A percentile compares a stretch with the other conserved stretches of the same genome.
Conservation (phyloP, 139 green algal genomes). For the Chlamydomonas schloesseri region DNA sequence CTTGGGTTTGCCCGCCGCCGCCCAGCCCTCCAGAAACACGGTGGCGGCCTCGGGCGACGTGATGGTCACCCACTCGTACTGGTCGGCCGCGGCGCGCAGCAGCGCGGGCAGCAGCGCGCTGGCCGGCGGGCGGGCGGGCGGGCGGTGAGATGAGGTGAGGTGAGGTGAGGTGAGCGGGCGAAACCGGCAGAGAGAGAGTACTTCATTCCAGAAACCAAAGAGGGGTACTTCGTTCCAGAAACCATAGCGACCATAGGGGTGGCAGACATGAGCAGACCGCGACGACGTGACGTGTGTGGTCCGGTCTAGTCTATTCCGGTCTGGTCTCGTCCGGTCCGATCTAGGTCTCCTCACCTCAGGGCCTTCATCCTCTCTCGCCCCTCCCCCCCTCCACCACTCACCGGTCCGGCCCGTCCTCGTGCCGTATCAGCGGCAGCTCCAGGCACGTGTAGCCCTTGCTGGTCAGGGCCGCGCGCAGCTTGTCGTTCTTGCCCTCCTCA, state of each 20-base stretch:
- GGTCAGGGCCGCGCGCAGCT: slow-evolving; percentile 68
- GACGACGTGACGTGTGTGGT: too few relatives aligned
- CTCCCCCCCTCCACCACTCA: background rate
- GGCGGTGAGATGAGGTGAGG: background rate
- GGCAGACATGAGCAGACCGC: too few relatives aligned
- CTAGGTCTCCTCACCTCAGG: too few relatives aligned
- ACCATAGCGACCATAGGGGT: too few relatives aligned
- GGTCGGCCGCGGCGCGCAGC: slow-evolving; percentile 7
- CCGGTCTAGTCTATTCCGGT: too few relatives aligned
- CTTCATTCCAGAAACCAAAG: too few relatives aligned
- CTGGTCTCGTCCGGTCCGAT: too few relatives aligned
- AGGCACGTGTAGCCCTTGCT: slow-evolving; percentile 64
- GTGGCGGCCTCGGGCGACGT: slow-evolving; percentile 89
- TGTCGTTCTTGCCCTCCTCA: slow-evolving; percentile 90
- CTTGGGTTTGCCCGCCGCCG: slow-evolving; percentile 58
- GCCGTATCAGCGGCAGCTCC: slow-evolving; percentile 89
- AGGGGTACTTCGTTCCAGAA: too few relatives aligned
- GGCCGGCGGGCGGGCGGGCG: background rate
- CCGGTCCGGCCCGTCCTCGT: slow-evolving; percentile 78
- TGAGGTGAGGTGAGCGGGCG: background rate
- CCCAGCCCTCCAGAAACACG: slow-evolving; percentile 90
- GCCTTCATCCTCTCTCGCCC: too few relatives aligned
- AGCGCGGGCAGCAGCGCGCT: slow-evolving; percentile 59
- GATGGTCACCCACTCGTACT: slow-evolving; percentile 85
- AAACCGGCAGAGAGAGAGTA: too few relatives aligned